Base-by-base conservation (phyloP, 306 rosid species). In the Malus orientalis region DNA sequence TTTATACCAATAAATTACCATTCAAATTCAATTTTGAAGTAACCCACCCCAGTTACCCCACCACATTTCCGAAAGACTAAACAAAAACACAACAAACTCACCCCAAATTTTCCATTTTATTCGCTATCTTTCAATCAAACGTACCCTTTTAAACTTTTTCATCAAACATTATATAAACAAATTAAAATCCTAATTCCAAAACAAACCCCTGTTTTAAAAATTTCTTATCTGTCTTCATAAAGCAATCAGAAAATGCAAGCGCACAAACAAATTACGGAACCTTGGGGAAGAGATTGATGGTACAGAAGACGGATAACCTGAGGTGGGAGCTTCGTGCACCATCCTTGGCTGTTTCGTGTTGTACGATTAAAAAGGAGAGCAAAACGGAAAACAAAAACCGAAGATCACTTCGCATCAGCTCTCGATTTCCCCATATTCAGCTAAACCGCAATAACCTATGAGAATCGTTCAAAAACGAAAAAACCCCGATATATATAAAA, bases 341-440 rank as follows among this genome's bases (percentile, higher is more conserved):
- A 64, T 69, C 42, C 75, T 86, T 90, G 4, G 97, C 97, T 75
- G 85, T 89, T 81, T 86, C 89, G 55, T 92, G 97, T 81, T 89
- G 96, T 29, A 95, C 92, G 68, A 95, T 89, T 97, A 97, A 92
- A 78, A 86, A 88, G 19, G 97, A 90, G 30, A 92, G 95, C 6
- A 32, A 32, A 32, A 32, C 36, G 5, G 36, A 32, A 32, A 32
- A 4, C 36, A 1, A 32, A 32, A 32, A 32, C 1, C 1, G 36
- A 32, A 32, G 36, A 5, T 32, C 36, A 32, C 36, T 32, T 32
- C 36, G 36, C 36, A 32, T 32, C 36, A 32, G 36, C 36, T 32
- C 6, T 32, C 6, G 6, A 32, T 32, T 32, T 32, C 36, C 36
- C 36, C 36, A 32, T 32, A 32, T 32, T 32, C 33, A 32, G 5